Percentiles rank a stretch among this genome's conserved stretches.
phyloP scores from a whole-genome alignment of 306 rosid species.

The Hylodesmum podocarpum region DNA sequence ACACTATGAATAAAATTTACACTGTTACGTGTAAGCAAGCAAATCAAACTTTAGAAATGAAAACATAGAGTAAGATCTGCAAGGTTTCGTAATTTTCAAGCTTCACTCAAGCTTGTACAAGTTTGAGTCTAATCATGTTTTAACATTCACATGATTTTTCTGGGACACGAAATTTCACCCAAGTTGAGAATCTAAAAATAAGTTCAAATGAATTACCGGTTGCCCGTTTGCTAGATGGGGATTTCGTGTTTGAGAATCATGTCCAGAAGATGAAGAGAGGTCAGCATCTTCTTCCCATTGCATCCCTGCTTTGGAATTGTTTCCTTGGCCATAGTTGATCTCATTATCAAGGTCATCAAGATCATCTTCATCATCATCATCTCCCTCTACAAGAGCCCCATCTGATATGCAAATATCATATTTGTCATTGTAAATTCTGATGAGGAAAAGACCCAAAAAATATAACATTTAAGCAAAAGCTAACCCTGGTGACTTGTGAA shows the following conservation, averaged over 20 bases:
- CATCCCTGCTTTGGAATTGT: constrained; percentile 48
- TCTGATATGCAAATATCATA: constrained; percentile 56
- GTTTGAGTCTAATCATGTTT: neutral
- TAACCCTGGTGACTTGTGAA: constrained; percentile 80
- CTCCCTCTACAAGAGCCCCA: constrained; percentile 72
- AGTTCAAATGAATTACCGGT: constrained; percentile 45
- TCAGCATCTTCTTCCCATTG: constrained; percentile 93
- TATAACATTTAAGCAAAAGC: constrained; percentile 21
- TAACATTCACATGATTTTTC: neutral
- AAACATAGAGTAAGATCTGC: neutral
- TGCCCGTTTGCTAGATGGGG: constrained; percentile 74
- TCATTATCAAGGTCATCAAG: constrained; percentile 80
- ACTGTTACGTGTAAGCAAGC: neutral
- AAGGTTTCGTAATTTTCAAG: neutral
- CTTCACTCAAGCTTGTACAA: neutral
- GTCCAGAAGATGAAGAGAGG: constrained; percentile 87
- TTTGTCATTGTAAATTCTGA: constrained; percentile 23
- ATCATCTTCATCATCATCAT: constrained; percentile 87
- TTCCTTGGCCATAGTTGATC: constrained; percentile 66
- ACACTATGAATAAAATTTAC: neutral
- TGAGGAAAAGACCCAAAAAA: neutral
- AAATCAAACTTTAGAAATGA: neutral
- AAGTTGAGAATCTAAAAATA: neutral
- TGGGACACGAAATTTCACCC: neutral
- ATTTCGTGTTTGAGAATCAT: constrained; percentile 78